These are phyloP conservation scores for Allium cepa DNA, from an alignment of 106 monocot genomes.

Conservation along the genomic window DNA sequence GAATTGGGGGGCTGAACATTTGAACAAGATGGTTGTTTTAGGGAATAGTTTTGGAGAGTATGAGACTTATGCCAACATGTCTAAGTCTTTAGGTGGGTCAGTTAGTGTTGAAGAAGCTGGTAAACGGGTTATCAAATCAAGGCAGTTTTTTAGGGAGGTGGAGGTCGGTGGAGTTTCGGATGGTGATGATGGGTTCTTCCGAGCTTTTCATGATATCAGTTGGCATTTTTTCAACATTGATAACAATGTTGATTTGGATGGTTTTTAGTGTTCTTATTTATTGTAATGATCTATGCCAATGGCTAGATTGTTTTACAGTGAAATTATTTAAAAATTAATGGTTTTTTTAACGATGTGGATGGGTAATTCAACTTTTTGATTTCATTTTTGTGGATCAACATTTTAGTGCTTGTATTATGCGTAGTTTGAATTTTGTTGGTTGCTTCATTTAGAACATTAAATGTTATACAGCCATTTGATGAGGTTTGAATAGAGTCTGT, in stretches of 20 bases:
- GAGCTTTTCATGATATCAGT: conserved; percentile 64
- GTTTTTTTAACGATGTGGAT: too few relatives aligned
- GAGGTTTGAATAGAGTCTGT: too few relatives aligned
- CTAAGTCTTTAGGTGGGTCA: conserved; percentile 16
- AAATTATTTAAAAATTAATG: too few relatives aligned
- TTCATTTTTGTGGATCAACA: too few relatives aligned
- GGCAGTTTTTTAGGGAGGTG: conserved; percentile 46
- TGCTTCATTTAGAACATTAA: too few relatives aligned
- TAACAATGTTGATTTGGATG: conserved; percentile 20
- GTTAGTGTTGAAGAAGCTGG: conserved; percentile 19
- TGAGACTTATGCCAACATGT: conserved; percentile 20
- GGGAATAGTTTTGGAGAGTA: conserved; percentile 84
- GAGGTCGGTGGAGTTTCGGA: conserved; percentile 22
- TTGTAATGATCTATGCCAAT: too few relatives aligned
- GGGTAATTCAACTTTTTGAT: too few relatives aligned
- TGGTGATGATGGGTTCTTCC: conserved; percentile 26
- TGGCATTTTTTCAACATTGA: conserved; percentile 86
- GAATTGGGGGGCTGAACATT: conserved; percentile 41
- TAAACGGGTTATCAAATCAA: conserved; percentile 26
- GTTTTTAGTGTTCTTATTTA: background rate
- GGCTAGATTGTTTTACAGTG: too few relatives aligned
- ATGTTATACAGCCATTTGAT: too few relatives aligned
- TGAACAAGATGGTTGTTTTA: conserved; percentile 49
- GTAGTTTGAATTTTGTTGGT: too few relatives aligned
- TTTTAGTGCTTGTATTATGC: too few relatives aligned